A percentile compares a stretch with the other conserved stretches of the same genome.
These are phyloP conservation scores for Flaveria robusta DNA, from an alignment of 129 eudicot genomes.

Conservation along the genomic window DNA sequence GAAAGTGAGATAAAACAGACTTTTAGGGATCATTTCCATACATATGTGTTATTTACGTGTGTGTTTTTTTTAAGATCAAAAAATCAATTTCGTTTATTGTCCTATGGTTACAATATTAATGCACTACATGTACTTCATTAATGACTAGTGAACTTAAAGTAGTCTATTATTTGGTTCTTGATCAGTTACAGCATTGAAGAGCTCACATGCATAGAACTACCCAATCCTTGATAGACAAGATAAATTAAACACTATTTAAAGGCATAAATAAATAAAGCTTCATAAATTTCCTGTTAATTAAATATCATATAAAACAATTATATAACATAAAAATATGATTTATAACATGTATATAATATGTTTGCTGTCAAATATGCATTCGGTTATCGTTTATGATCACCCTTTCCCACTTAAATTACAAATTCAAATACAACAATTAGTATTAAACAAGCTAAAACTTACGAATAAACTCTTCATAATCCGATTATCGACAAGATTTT, in stretches of 20 bases:
- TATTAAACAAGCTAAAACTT: constrained; percentile 30
- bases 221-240: constrained; percentile 35
- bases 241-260: constrained; percentile 25
- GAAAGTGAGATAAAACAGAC: too few relatives aligned
- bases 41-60: too few relatives aligned
- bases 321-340: background rate
- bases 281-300: constrained; percentile 11
- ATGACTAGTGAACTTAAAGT: constrained; percentile 43
- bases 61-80: constrained; percentile 8
- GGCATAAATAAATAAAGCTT: constrained; percentile 24
- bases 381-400: constrained; percentile 18
- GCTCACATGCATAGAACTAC: constrained; percentile 43
- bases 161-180: constrained; percentile 44
- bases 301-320: background rate
- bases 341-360: background rate
- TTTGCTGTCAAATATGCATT: constrained; percentile 7
- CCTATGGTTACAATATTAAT: constrained; percentile 35
- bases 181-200: constrained; percentile 42
- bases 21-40: background rate
- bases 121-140: constrained; percentile 46
- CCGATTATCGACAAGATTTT: background rate
- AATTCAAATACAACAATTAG: constrained; percentile 29
- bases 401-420: constrained; percentile 36
- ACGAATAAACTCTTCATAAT: constrained; percentile 20
- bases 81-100: constrained; percentile 32